Percentiles rank a stretch among this genome's conserved stretches.
These are phyloP conservation scores for Durotheca rogersii DNA, from an alignment of 495 filamentous ascomycete species.

Conservation along the genomic window DNA sequence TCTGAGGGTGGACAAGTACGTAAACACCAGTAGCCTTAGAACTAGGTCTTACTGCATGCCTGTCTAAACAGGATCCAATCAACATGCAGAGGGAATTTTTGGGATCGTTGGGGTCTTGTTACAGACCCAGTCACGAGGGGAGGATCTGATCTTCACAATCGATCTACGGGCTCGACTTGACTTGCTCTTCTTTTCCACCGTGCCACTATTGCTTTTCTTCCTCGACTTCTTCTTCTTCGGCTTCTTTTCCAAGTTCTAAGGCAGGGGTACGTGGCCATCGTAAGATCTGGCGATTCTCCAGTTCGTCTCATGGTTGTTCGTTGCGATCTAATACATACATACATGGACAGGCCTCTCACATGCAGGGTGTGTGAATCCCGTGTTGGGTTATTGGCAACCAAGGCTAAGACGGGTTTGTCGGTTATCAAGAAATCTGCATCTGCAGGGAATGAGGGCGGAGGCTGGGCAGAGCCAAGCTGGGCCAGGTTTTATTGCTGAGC, in stretches of 20 bases:
- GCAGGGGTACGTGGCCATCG: slow-evolving; percentile 11
- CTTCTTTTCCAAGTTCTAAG: too few relatives aligned
- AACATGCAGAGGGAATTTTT: slow-evolving; percentile 5
- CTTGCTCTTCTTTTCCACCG: not conserved
- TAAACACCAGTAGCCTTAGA: too few relatives aligned
- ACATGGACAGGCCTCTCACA: too few relatives aligned
- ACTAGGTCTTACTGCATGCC: too few relatives aligned
- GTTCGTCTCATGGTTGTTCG: too few relatives aligned
- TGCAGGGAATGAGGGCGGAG: slow-evolving; percentile 17
- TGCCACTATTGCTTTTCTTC: not conserved
- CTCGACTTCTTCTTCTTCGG: too few relatives aligned
- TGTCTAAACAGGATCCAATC: too few relatives aligned
- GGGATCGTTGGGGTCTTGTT: slow-evolving; percentile 14
- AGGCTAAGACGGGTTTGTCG: slow-evolving; percentile 1
- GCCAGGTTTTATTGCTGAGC: too few relatives aligned
- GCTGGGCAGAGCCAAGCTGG: slow-evolving; percentile 17
- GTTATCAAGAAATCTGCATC: slow-evolving; percentile 13
- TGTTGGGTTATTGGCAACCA: slow-evolving; percentile 16
- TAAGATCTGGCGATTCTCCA: slow-evolving; percentile 3
- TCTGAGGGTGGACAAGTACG: too few relatives aligned
- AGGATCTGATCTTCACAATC: slow-evolving; percentile 3
- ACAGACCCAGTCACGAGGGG: slow-evolving; percentile 10
- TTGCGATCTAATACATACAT: too few relatives aligned
- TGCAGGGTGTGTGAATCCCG: slow-evolving; percentile 11
- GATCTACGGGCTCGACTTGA: not conserved